Evolutionary conservation across 305 asterid genomes (phyloP).

Genomic region (Lippia alba): DNA sequence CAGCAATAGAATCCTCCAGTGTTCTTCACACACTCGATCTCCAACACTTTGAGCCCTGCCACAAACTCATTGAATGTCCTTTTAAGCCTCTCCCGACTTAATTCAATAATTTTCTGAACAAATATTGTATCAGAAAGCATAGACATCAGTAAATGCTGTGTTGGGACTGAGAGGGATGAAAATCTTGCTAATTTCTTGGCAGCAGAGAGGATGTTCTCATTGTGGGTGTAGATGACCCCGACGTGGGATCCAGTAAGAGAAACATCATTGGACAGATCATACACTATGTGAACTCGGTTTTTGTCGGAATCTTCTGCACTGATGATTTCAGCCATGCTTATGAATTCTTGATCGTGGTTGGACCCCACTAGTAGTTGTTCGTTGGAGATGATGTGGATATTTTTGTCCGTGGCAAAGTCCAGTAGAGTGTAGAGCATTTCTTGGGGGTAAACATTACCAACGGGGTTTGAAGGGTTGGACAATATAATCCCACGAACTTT

Average conservation of each 20-base stretch:
- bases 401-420: slow-evolving; percentile 64
- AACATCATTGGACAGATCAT: slow-evolving; percentile 60
- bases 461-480: slow-evolving; percentile 69
- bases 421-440: slow-evolving; percentile 51
- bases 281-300: slow-evolving; percentile 57
- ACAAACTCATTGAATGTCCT: slow-evolving; percentile 45
- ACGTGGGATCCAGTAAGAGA: slow-evolving; percentile 53
- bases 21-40: slow-evolving; percentile 49
- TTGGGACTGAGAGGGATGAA: slow-evolving; percentile 56
- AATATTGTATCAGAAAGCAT: slow-evolving; percentile 57
- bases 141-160: slow-evolving; percentile 48
- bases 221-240: slow-evolving; percentile 50
- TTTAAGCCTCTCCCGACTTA: slow-evolving; percentile 47
- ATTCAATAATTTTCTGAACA: slow-evolving; percentile 36
- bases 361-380: slow-evolving; percentile 56
- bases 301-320: slow-evolving; percentile 47
- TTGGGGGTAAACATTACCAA: slow-evolving; percentile 49
- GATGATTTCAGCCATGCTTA: slow-evolving; percentile 57
- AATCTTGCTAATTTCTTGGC: slow-evolving; percentile 58
- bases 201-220: slow-evolving; percentile 49
- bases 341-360: slow-evolving; percentile 45
- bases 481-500: slow-evolving; percentile 59
- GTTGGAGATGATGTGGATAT: slow-evolving; percentile 59
- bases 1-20: slow-evolving; percentile 60
- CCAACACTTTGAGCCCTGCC: slow-evolving; percentile 50